A percentile compares a stretch with the other conserved stretches of the same genome.
phyloP scores from a whole-genome alignment of 345 rosid genomes.

The Linum usitatissimum region DNA sequence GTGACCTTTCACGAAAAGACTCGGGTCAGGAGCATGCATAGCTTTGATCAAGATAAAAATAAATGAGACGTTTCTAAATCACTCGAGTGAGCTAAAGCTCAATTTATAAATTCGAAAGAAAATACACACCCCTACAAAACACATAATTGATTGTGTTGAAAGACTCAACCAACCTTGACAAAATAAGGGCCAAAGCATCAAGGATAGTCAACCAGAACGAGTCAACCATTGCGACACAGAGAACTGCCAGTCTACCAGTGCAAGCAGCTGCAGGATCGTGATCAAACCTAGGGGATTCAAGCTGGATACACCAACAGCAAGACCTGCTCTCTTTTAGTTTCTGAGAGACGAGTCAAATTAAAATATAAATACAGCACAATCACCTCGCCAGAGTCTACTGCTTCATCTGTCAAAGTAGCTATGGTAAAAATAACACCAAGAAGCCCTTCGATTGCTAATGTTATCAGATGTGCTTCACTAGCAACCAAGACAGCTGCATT shows the following conservation, averaged over 20 bases:
- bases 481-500: slow-evolving; percentile 94
- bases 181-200: slow-evolving; percentile 86
- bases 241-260: slow-evolving; percentile 61
- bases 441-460: slow-evolving; percentile 88
- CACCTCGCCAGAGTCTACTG: slow-evolving; percentile 91
- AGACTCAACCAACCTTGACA: slow-evolving; percentile 56
- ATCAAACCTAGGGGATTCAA: slow-evolving; percentile 82
- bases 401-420: slow-evolving; percentile 94
- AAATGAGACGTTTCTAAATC: neutral
- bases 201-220: slow-evolving; percentile 95
- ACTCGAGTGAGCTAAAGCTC: too few species aligned
- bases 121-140: neutral
- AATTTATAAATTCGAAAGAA: neutral
- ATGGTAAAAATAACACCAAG: slow-evolving; percentile 88
- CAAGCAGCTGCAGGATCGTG: slow-evolving; percentile 43
- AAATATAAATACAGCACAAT: slow-evolving; percentile 10
- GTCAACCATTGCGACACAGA: slow-evolving; percentile 87
- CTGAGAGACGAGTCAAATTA: slow-evolving; percentile 8
- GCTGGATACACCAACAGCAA: slow-evolving; percentile 35
- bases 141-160: slow-evolving; percentile 3
- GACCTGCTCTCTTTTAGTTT: slow-evolving; percentile 2
- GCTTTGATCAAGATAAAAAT: neutral
- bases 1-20: slow-evolving; percentile 60
- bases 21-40: slow-evolving; percentile 22
- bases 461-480: slow-evolving; percentile 98